Percentiles rank a stretch among this genome's conserved stretches.
phyloP scores from a whole-genome alignment of 2,329 filamentous ascomycete genomes.

The Lasiodiplodia gonubiensis region DNA sequence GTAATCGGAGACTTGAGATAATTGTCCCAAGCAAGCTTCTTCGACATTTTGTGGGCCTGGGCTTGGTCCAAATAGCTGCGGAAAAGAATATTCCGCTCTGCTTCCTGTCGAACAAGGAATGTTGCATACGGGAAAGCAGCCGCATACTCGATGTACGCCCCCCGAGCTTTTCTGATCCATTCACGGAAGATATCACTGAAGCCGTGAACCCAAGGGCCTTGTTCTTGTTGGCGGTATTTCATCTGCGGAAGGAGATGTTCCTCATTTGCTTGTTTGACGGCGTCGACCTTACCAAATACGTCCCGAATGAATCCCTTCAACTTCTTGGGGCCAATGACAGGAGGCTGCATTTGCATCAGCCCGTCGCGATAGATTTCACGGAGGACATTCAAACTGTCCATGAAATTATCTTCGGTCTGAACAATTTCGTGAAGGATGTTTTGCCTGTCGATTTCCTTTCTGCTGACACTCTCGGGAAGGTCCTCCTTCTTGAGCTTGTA shows the following conservation, averaged over 20 bases:
- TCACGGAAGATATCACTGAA: conserved; percentile 98
- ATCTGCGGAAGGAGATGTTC: conserved; percentile 90
- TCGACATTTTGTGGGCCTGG: conserved; percentile 76
- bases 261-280: conserved; percentile 88
- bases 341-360: conserved; percentile 72
- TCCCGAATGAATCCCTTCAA: conserved; percentile 79
- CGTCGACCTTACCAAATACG: conserved; percentile 90
- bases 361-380: conserved; percentile 84
- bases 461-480: conserved; percentile 67
- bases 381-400: conserved; percentile 86
- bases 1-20: conserved; percentile 94
- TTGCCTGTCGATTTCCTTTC: conserved; percentile 90
- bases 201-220: conserved; percentile 90
- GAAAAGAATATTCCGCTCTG: conserved; percentile 84
- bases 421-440: conserved; percentile 96
- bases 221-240: conserved; percentile 95
- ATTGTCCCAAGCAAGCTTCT: conserved; percentile 89
- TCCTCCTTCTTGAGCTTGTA: conserved; percentile 82
- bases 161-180: conserved; percentile 94
- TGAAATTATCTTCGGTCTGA: conserved; percentile 88
- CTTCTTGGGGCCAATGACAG: conserved; percentile 79
- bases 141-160: conserved; percentile 90
- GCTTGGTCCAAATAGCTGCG: conserved; percentile 82
- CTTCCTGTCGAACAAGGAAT: conserved; percentile 82
- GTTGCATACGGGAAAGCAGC: conserved; percentile 83